phyloP scores from a whole-genome alignment of 2,329 filamentous ascomycete species.

The Didymella exigua region DNA sequence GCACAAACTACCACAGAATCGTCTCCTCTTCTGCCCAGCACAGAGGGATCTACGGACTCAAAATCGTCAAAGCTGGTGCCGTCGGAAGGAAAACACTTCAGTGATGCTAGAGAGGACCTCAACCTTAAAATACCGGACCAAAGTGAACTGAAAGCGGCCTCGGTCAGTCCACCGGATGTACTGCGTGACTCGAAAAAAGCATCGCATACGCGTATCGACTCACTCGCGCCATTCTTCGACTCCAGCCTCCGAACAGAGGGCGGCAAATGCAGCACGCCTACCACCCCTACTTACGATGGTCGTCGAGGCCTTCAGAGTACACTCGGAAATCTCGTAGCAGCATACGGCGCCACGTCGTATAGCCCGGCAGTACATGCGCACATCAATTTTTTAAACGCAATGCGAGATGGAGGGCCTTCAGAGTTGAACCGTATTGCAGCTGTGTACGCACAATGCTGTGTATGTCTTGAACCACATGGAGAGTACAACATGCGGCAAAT shows the following conservation, averaged over 20 bases:
- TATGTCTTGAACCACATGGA: conserved; percentile 21
- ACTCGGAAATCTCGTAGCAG: neutral
- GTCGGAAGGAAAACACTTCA: too few species aligned
- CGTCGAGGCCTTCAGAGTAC: neutral
- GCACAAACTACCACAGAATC: too few species aligned
- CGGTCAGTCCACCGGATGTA: too few species aligned
- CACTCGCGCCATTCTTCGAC: neutral
- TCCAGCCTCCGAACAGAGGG: neutral
- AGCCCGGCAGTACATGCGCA: neutral
- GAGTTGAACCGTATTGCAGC: neutral
- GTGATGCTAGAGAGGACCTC: too few species aligned
- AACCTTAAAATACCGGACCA: too few species aligned
- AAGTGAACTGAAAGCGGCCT: too few species aligned
- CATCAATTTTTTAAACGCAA: neutral
- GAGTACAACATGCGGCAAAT: conserved; percentile 7
- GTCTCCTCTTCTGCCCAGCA: too few species aligned
- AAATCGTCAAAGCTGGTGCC: too few species aligned
- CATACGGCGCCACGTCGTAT: neutral
- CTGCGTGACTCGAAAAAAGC: too few species aligned
- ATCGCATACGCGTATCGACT: neutral
- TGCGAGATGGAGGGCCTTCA: neutral
- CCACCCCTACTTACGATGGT: neutral
- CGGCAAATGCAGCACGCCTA: neutral
- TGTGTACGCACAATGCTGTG: conserved; percentile 18
- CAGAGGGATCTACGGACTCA: too few species aligned